Evolutionary conservation across 192 early-diverging fungal species (phyloP).

Genomic region (Coemansia sp.): DNA sequence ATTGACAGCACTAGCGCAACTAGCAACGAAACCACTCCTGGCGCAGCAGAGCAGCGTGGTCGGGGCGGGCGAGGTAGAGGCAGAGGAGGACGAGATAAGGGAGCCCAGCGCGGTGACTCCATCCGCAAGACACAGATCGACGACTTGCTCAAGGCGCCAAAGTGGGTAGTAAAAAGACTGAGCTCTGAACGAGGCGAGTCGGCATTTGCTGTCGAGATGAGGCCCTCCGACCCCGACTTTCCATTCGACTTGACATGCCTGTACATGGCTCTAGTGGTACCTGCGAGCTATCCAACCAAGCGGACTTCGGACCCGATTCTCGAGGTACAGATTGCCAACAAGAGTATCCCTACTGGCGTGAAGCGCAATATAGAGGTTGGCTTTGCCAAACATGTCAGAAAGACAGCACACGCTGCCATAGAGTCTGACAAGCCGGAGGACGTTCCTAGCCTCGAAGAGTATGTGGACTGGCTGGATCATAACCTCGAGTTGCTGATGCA

Average conservation of each 20-base stretch:
- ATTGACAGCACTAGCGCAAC: constrained; percentile 1
- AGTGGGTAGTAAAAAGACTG: constrained; percentile 36
- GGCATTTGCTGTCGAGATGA: constrained; percentile 54
- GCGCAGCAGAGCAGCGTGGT: neutral
- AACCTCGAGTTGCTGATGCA: constrained; percentile 69
- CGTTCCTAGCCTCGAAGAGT: constrained; percentile 31
- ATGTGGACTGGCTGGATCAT: constrained; percentile 63
- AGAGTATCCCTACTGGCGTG: constrained; percentile 45
- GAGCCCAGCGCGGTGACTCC: constrained; percentile 2
- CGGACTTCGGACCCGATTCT: constrained; percentile 33
- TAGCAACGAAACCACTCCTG: neutral
- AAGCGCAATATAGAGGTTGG: constrained; percentile 50
- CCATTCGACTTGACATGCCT: constrained; percentile 75
- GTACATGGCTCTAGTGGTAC: constrained; percentile 64
- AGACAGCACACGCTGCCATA: constrained; percentile 23
- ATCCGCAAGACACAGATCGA: constrained; percentile 43
- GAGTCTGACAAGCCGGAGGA: constrained; percentile 21
- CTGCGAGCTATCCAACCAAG: constrained; percentile 58
- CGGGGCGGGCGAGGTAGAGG: neutral
- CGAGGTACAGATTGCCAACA: constrained; percentile 48
- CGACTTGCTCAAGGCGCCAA: constrained; percentile 28
- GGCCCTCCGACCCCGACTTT: constrained; percentile 76
- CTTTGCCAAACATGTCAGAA: constrained; percentile 43
- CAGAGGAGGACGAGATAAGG: neutral
- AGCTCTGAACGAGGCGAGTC: constrained; percentile 39